These are phyloP conservation scores for Dactylis glomerata DNA, from an alignment of 176 grass and related monocot genomes.

Conservation along the genomic window DNA sequence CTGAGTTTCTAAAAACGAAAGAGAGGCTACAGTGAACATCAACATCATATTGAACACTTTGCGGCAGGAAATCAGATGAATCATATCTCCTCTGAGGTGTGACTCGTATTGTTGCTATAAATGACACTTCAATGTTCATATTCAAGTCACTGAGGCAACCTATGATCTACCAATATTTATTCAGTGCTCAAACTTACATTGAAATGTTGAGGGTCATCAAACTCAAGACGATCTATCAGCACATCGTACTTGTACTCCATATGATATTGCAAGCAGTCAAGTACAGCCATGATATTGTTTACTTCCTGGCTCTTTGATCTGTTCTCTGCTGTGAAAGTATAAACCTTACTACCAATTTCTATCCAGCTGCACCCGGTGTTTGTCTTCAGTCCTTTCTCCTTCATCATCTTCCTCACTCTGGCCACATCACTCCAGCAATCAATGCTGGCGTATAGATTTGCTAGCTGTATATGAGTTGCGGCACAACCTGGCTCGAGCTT, in stretches of 20 bases:
- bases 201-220: slow-evolving; percentile 10
- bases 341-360: slow-evolving; percentile 47
- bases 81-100: neutral
- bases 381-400: slow-evolving; percentile 39
- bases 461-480: slow-evolving; percentile 51
- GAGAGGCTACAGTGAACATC: neutral
- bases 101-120: neutral
- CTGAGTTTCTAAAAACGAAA: neutral
- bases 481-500: slow-evolving; percentile 51
- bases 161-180: slow-evolving; percentile 5
- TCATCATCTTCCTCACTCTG: slow-evolving; percentile 53
- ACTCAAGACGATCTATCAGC: slow-evolving; percentile 9
- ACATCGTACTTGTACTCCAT: slow-evolving; percentile 36
- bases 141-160: neutral
- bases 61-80: neutral
- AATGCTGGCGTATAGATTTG: slow-evolving; percentile 51
- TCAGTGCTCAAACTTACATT: neutral
- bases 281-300: slow-evolving; percentile 25
- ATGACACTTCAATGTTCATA: neutral
- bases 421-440: slow-evolving; percentile 47
- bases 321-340: slow-evolving; percentile 48
- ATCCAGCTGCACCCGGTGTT: slow-evolving; percentile 62
- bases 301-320: slow-evolving; percentile 41
- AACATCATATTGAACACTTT: neutral
- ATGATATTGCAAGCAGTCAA: slow-evolving; percentile 46